phyloP scores from a whole-genome alignment of 2,329 filamentous ascomycete genomes.

The Colletotrichum kahawae region DNA sequence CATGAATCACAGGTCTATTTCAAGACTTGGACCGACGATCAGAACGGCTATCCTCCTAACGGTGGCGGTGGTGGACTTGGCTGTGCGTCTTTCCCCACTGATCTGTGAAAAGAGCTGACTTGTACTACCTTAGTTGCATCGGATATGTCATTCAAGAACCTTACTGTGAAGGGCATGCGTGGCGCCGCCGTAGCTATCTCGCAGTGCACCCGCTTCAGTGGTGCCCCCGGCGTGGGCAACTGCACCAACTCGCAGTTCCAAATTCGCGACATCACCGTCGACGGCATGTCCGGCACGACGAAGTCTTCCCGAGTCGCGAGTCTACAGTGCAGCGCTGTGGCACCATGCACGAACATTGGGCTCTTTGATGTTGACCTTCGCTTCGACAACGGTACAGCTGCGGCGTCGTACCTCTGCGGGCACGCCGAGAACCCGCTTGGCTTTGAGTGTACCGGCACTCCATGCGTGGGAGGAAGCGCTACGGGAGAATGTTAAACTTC shows the following conservation, averaged over 20 bases:
- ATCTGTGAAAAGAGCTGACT: background rate
- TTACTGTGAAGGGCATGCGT: constrained; percentile 19
- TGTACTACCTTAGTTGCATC: background rate
- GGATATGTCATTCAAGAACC: constrained; percentile 2
- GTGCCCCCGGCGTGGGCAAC: constrained; percentile 34
- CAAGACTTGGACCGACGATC: constrained; percentile 55
- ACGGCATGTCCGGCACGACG: constrained; percentile 1
- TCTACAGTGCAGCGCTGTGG: constrained; percentile 6
- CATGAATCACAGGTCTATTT: constrained; percentile 47
- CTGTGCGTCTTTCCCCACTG: constrained; percentile 28
- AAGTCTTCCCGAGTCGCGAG: constrained; percentile 2
- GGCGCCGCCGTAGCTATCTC: constrained; percentile 32
- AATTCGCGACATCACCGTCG: constrained; percentile 29
- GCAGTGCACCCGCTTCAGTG: constrained; percentile 34
- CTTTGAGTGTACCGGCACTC: background rate
- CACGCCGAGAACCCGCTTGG: background rate
- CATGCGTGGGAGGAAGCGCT: background rate
- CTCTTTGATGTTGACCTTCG: constrained; percentile 4
- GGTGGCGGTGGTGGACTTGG: constrained; percentile 54
- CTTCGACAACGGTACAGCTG: background rate
- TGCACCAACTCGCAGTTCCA: constrained; percentile 38
- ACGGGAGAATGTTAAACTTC: background rate
- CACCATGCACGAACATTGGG: background rate
- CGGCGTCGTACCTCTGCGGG: background rate
- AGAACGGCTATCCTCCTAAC: constrained; percentile 49